Percentiles rank a stretch among this genome's conserved stretches.
Conservation (phyloP, 768 basidiomycete genomes). For the Clitopilus passeckerianus region DNA sequence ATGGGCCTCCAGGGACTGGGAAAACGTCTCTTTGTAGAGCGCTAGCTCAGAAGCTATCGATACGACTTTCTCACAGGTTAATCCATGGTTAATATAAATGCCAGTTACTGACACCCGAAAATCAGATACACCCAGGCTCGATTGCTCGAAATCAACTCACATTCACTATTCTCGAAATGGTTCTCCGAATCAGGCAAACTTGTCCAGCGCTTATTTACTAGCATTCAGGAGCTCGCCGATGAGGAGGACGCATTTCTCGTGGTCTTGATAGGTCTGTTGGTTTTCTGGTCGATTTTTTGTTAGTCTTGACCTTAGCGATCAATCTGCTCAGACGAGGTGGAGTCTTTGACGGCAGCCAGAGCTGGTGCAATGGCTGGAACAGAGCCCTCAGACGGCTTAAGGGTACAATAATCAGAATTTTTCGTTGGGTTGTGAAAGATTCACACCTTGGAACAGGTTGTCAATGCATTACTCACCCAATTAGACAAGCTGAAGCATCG, state of each 20-base stretch:
- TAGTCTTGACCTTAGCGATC: slow-evolving; percentile 1
- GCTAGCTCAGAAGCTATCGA: slow-evolving; percentile 91
- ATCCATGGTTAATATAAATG: slow-evolving; percentile 2
- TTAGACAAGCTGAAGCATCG: slow-evolving; percentile 91
- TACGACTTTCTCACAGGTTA: slow-evolving; percentile 81
- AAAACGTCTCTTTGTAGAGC: slow-evolving; percentile 95
- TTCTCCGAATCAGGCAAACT: slow-evolving; percentile 99
- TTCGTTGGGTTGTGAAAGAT: neutral
- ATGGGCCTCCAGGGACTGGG: slow-evolving; percentile 97
- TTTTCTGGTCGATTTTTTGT: neutral
- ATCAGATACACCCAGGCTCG: slow-evolving; percentile 80
- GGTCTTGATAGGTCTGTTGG: slow-evolving; percentile 76
- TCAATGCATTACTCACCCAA: slow-evolving; percentile 95
- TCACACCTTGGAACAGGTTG: slow-evolving; percentile 56
- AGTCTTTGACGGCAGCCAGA: slow-evolving; percentile 90
- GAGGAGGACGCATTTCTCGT: slow-evolving; percentile 91
- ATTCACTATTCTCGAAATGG: slow-evolving; percentile 97
- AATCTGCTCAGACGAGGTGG: slow-evolving; percentile 77
- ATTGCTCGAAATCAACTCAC: slow-evolving; percentile 95
- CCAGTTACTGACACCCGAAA: neutral
- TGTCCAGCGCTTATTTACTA: slow-evolving; percentile 87
- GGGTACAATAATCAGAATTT: slow-evolving; percentile 43
- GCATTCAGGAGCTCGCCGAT: slow-evolving; percentile 86
- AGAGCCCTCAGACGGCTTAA: slow-evolving; percentile 90
- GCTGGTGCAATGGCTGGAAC: slow-evolving; percentile 93